Base-by-base conservation (phyloP, 345 rosid species). In the Camelina laxa region DNA sequence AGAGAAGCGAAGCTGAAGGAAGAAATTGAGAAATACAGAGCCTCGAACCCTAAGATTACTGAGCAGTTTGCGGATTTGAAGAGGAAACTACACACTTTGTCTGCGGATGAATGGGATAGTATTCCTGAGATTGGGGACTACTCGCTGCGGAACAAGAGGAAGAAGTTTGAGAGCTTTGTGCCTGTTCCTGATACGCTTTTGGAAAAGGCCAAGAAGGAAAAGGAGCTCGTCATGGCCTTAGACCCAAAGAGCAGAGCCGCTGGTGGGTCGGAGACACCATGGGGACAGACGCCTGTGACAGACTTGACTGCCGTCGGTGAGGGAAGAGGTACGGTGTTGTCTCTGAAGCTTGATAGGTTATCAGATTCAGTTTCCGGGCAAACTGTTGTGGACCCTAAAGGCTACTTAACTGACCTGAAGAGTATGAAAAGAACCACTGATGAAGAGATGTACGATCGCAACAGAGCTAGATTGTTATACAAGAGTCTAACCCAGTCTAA, bases 401-500 rank as follows among this genome's bases (percentile, higher is more conserved):
- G 97, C 0, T 91, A 94, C 60, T 86, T 94, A 75, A 94, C 93
- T 74, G 97, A 90, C 78, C 72, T 94, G 81, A 91, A 88, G 86
- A 91, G 96, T 73, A 91, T 88, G 97, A 91, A 94, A 81, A 94
- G 87, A 56, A 94, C 95, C 57, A 91, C 97, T 75, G 97, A 94
- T 85, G 96, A 93, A 2, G 96, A 94, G 84, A 87, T 94, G 56
- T 86, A 93, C 1, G 95, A 94, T 85, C 91, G 93, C 53, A 94
- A 91, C 82, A 91, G 87, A 84, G 98, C 97, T 3, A 88, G 97
- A 73, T 68, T 94, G 77, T 75, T 94, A 77, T 81, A 91, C 82
- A 94, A 90, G 88, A 90, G 96, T 86, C 84, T 91, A 7, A 94
- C 83, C 0, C 93, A 86, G 83, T 90, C 98, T 4, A 94, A 91